A percentile compares a stretch with the other conserved stretches of the same genome.
Evolutionary conservation across 208 protist genomes (phyloP).

Genomic region (Leptomonas pyrrhocoris): DNA sequence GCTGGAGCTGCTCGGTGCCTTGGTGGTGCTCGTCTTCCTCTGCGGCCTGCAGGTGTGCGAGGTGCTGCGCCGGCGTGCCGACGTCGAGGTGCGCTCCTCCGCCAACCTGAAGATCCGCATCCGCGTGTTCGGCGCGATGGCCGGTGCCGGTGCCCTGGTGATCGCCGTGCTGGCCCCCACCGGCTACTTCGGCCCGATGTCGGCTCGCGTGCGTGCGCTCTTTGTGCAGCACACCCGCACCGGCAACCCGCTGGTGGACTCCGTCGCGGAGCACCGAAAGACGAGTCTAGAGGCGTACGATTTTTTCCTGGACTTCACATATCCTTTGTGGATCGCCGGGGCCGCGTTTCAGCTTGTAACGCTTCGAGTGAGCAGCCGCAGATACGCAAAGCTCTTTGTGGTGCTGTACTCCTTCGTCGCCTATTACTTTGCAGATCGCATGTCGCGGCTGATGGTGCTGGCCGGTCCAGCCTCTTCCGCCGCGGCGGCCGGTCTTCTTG

Average conservation of each 20-base stretch:
- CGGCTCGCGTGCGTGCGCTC: constrained; percentile 65
- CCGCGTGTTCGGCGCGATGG: constrained; percentile 31
- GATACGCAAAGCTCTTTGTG: constrained; percentile 39
- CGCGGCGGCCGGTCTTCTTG: constrained; percentile 37
- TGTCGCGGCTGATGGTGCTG: constrained; percentile 76
- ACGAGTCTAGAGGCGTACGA: constrained; percentile 18
- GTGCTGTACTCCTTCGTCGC: constrained; percentile 41
- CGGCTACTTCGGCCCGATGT: constrained; percentile 59
- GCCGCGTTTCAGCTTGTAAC: background rate
- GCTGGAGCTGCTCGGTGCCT: constrained; percentile 93
- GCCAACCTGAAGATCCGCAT: constrained; percentile 35
- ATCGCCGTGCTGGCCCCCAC: constrained; percentile 41
- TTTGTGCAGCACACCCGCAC: constrained; percentile 78
- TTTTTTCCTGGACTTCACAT: constrained; percentile 10
- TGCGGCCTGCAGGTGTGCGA: constrained; percentile 36
- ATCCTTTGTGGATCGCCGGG: background rate
- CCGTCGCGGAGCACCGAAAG: constrained; percentile 76
- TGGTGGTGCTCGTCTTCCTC: constrained; percentile 87
- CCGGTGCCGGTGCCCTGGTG: constrained; percentile 20
- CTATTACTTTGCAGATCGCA: constrained; percentile 65
- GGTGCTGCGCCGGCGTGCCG: constrained; percentile 20
- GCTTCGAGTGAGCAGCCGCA: background rate
- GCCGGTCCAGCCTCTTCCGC: constrained; percentile 40
- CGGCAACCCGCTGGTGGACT: too few relatives aligned
- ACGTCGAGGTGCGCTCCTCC: constrained; percentile 29